Base-by-base conservation (phyloP, 2,329 filamentous ascomycete species). In the Zarea fungicola region DNA sequence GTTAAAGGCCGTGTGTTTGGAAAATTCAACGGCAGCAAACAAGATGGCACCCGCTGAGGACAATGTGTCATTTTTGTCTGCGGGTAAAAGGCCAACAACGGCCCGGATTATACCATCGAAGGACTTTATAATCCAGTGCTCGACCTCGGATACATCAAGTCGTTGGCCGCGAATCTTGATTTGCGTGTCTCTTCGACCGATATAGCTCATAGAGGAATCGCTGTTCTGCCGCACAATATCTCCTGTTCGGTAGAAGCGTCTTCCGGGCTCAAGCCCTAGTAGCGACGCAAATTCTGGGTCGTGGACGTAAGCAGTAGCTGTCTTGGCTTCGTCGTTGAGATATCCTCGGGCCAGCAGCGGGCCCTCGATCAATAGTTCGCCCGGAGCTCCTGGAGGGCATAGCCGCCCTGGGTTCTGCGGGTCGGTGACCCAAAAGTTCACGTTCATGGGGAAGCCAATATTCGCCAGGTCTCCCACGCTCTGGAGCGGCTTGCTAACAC, bases 131-230 rank as follows among this genome's bases (percentile, higher is more conserved):
- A 58, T 40, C 16, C 41, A 34, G 26, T 48, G 44, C 19, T 55
- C 52, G 10, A 58, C 48, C 36, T 54, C 55, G 5, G 21, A 48
- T 8, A 75, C 64, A 61, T 75, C 81, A 42, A 78, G 65, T 46
- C 76, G 61, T 50, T 72, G 78, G 23, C 81, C 81, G 26, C 72
- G 68, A 13, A 81, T 60, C 59, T 81, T 81, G 44, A 81, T 68
- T 56, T 81, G 77, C 0, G 69, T 69, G 54, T 81, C 77, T 53
- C 75, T 77, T 21, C 78, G 66, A 40, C 76, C 76, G 41, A 75
- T 56, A 44, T 69, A 74, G 1, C 65, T 53, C 9, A 75, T 56
- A 31, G 57, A 55, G 2, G 43, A 44, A 18, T 48, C 25, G 1
- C 58, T 57, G 32, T 67, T 58, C 23, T 72, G 72, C 43, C 59